Evolutionary conservation across 805 yeast genomes (phyloP), one percentile per base, ranked within the genome.

Genomic region (Wickerhamomyces mucosus): DNA sequence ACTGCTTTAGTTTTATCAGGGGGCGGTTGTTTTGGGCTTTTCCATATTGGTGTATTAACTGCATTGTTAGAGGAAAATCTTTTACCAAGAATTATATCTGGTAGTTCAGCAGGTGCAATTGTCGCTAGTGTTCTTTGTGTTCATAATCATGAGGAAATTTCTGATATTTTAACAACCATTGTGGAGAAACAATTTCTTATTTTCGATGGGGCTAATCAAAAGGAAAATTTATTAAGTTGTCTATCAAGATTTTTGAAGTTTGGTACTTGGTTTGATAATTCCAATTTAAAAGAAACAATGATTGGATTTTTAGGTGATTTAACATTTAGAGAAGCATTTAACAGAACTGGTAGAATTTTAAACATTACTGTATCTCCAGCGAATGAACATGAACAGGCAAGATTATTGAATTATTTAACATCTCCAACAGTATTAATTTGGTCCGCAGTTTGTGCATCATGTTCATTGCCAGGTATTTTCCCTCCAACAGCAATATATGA

Each of bases 1-100:
- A 88, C 97, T 0, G 98, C 97, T 0, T 61, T 92, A 18, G 85
- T 94, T n/a, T 66, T 92, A 33, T 79, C 94, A 29, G 99, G 99
- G 2, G 99, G 99, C 2, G 86, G 95, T 3, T 82, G 95, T 5
- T 82, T 89, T 59, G 98, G 97, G 0, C 58, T 89, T 31, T 75
- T 88, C 39, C 97, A 89, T 43, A 81, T 86, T 36, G 99, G 99
- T 2, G 96, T 92, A 0, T 59, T 89, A 28, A 75, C 84, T 5
- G 81, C 92, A 3, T 63, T 92, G 19, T 58, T 79, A 25, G 92
- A 84, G 43, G 67, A 71, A 31, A 76, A 79, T 33, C 60, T 86
- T 15, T 59, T 89, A 16, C 99, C 99, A 0, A 69, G 81, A 29
- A 82, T 92, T 22, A 74, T 92, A 12, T 81, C 95, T 29, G 98